Evolutionary conservation across 805 yeast genomes (phyloP).

Genomic region (Suhomyces canberraensis): DNA sequence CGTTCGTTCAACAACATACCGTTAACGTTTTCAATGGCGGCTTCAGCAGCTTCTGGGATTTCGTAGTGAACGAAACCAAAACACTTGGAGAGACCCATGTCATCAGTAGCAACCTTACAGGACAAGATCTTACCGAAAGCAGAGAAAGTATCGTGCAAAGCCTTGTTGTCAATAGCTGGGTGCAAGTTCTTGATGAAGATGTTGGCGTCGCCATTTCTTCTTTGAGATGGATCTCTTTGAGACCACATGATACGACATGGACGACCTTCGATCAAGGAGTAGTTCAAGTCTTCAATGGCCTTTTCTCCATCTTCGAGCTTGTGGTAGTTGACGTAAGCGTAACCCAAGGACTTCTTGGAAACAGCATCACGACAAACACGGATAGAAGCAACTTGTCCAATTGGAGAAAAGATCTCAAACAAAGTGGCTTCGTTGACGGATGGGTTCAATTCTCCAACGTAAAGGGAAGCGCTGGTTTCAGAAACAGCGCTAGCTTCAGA

Average conservation of each 20-base stretch:
- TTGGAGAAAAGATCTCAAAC: conserved; percentile 89
- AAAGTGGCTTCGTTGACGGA: conserved; percentile 90
- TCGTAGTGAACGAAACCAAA: conserved; percentile 98
- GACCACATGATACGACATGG: conserved; percentile 99
- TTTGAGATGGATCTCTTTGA: conserved; percentile 94
- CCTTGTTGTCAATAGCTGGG: conserved; percentile 98
- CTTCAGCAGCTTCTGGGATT: conserved; percentile 84
- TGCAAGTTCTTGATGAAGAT: conserved; percentile 97
- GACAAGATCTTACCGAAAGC: conserved; percentile 95
- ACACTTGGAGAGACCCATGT: conserved; percentile 86
- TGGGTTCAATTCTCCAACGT: conserved; percentile 96
- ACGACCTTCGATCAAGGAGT: conserved; percentile 87
- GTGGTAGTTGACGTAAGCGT: conserved; percentile 97
- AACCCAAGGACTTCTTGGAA: conserved; percentile 94
- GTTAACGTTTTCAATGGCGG: conserved; percentile 94
- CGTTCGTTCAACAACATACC: conserved; percentile 97
- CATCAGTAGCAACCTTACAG: conserved; percentile 96
- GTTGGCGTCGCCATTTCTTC: conserved; percentile 95
- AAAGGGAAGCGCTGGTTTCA: conserved; percentile 76
- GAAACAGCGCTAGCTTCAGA: conserved; percentile 41
- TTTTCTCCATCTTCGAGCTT: conserved; percentile 84
- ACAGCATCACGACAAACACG: conserved; percentile 99
- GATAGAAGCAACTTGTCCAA: conserved; percentile 94
- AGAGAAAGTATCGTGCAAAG: conserved; percentile 95
- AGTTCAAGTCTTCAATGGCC: conserved; percentile 95